Base-by-base conservation (phyloP, 805 yeast species). In the Metschnikowia similis region DNA sequence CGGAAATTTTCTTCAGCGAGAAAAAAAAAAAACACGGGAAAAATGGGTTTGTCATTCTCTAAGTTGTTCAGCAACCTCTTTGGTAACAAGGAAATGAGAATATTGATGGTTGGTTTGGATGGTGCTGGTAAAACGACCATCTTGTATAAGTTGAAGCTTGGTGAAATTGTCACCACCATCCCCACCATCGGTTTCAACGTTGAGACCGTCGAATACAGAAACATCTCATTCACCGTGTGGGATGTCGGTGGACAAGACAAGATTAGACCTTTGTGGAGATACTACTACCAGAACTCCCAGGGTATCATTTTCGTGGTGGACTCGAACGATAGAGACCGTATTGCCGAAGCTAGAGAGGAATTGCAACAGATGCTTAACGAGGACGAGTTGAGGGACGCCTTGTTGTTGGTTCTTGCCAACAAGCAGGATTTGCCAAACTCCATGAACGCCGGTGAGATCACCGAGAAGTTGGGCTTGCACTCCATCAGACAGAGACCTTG, bases 191-290 rank as follows among this genome's bases (percentile, higher is more conserved):
- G 97, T 66, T 90, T 90, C 84, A 90, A 90, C 72, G 97, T 90
- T 62, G 97, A 90, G 77, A 90, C 97, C 55, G 96, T 90, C 65
- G 96, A 90, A 79, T 89, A 90, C 81, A 90, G 90, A 79, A 90
- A 90, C 84, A 89, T 90, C 73, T 86, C 96, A 40, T 90, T 90
- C 78, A 89, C 96, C 53, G 97, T 90, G 58, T 90, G 97, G 98
- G 98, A 92, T 83, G 97, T 91, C 63, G 98, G 98, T 87, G 98
- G 98, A 83, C 98, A 92, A 80, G 97, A 90, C 75, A 91, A 91
- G 78, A 92, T 92, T 68, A 88, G 98, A 79, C 97, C 98, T 53
- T 80, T 92, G 74, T 92, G 98, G 98, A 87, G 97, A 83, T 96
- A 92, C 76, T 92, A 92, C 74, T 92, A 84, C 88, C 96, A 92